Evolutionary conservation across 257 asterid species (phyloP).

Genomic region (Solanum medicagineum): DNA sequence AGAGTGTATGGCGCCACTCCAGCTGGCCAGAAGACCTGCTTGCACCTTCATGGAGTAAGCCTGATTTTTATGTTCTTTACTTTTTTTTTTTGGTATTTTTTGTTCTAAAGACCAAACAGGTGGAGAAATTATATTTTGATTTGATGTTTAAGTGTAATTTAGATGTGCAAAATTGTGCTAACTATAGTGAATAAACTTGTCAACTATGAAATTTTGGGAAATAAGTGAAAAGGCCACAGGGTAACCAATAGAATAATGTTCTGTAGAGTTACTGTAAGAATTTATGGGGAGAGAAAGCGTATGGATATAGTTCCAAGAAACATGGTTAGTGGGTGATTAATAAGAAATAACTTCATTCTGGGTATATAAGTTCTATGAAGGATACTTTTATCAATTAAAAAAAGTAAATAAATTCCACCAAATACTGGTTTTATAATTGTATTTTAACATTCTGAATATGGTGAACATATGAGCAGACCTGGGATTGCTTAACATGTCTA

Average conservation of each 20-base stretch:
- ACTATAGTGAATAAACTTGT: background rate
- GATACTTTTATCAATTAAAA: background rate
- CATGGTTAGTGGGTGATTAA: background rate
- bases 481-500: background rate
- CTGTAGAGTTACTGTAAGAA: background rate
- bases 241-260: background rate
- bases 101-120: background rate
- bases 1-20: constrained; percentile 86
- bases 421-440: background rate
- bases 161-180: background rate
- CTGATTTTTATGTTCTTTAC: background rate
- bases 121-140: background rate
- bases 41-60: constrained; percentile 83
- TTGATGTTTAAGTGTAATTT: background rate
- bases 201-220: background rate
- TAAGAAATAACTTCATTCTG: background rate
- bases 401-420: background rate
- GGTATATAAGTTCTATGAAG: background rate
- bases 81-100: background rate
- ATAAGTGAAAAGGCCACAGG: background rate
- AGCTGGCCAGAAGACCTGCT: constrained; percentile 88
- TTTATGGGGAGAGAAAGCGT: background rate
- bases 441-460: background rate
- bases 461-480: background rate
- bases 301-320: background rate